A percentile compares a stretch with the other conserved stretches of the same genome.
Evolutionary conservation across 2,329 filamentous ascomycete species (phyloP).

Genomic region (Mycosphaerella sp.): DNA sequence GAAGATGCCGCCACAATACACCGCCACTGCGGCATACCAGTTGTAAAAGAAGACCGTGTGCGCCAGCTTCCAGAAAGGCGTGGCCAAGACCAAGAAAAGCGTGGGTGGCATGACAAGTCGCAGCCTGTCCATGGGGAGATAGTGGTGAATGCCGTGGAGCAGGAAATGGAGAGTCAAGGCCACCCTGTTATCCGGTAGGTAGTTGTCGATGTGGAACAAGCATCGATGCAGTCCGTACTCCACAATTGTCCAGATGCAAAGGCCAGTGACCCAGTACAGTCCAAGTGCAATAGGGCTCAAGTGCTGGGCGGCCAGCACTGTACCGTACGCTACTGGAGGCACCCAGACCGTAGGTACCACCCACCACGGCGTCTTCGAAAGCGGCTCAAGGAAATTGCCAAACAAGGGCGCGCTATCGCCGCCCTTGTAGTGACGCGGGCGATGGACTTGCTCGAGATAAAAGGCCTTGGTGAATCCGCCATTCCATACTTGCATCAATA

Average conservation of each 20-base stretch:
- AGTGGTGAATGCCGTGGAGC: constrained; percentile 94
- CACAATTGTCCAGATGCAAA: constrained; percentile 79
- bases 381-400: constrained; percentile 97
- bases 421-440: constrained; percentile 91
- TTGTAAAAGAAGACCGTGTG: constrained; percentile 75
- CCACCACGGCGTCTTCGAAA: constrained; percentile 94
- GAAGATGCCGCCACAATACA: constrained; percentile 86
- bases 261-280: constrained; percentile 61
- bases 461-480: constrained; percentile 92
- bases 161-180: constrained; percentile 83
- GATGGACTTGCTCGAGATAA: constrained; percentile 92
- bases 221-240: constrained; percentile 87
- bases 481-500: constrained; percentile 81
- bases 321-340: constrained; percentile 69
- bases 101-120: constrained; percentile 95
- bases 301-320: constrained; percentile 57
- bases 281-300: constrained; percentile 45
- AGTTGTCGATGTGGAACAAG: constrained; percentile 90
- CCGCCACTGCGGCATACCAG: constrained; percentile 72
- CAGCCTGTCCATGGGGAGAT: constrained; percentile 98
- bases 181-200: constrained; percentile 86
- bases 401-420: constrained; percentile 89
- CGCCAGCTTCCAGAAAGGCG: constrained; percentile 87
- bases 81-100: constrained; percentile 74
- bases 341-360: constrained; percentile 78